Conservation (phyloP, 805 yeast genomes). For the Kuraishia floccosa region DNA sequence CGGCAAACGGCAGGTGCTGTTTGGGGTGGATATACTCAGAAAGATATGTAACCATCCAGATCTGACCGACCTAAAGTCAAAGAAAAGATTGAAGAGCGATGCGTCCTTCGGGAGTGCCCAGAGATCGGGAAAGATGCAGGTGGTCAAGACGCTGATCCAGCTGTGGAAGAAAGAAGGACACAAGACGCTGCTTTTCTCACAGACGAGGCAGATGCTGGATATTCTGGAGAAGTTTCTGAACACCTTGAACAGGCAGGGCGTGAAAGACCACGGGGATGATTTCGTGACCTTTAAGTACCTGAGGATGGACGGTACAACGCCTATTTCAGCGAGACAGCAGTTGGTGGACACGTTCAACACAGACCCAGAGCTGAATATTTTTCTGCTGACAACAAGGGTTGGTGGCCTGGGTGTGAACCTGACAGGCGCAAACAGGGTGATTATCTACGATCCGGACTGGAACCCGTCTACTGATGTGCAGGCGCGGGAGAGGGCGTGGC, state of each 20-base stretch:
- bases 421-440: conserved; percentile 92
- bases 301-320: conserved; percentile 93
- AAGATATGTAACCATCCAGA: conserved; percentile 98
- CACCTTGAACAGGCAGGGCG: conserved; percentile 19
- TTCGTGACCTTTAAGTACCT: conserved; percentile 32
- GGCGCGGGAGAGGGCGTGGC: conserved; percentile 96
- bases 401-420: conserved; percentile 93
- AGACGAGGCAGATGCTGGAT: conserved; percentile 88
- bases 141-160: conserved; percentile 59
- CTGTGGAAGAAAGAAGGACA: conserved; percentile 73
- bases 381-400: conserved; percentile 83
- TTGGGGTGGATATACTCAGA: conserved; percentile 82
- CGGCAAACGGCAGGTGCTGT: conserved; percentile 73
- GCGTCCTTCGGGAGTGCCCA: conserved; percentile 31
- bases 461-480: conserved; percentile 96
- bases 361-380: conserved; percentile 45
- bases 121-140: conserved; percentile 86
- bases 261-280: conserved; percentile 8
- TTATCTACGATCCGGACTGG: conserved; percentile 97
- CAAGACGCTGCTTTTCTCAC: conserved; percentile 79
- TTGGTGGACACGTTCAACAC: conserved; percentile 76
- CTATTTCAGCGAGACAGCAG: conserved; percentile 62
- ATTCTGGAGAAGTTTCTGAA: conserved; percentile 63
- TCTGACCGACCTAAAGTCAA: conserved; percentile 32
- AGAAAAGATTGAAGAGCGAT: conserved; percentile 11